A percentile compares a stretch with the other conserved stretches of the same genome.
These are phyloP conservation scores for Trichoderma harzianum DNA, from an alignment of 2,329 filamentous ascomycete genomes.

Conservation along the genomic window DNA sequence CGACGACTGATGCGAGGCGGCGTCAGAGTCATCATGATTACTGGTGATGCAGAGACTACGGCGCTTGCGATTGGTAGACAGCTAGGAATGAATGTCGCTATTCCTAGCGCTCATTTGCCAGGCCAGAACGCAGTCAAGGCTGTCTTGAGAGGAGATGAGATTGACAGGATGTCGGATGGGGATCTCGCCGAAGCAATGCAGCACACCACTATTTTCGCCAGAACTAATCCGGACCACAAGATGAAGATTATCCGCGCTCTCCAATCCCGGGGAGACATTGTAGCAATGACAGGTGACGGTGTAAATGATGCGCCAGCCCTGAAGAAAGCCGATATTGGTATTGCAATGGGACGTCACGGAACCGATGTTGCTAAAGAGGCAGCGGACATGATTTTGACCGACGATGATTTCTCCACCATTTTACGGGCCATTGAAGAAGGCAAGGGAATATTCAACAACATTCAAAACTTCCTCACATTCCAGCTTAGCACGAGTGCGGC, in stretches of 20 bases:
- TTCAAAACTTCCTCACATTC: conserved; percentile 98
- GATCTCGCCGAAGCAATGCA: conserved; percentile 82
- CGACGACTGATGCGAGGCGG: conserved; percentile 87
- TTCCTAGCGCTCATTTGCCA: conserved; percentile 47
- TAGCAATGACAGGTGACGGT: conserved; percentile 98
- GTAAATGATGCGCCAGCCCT: conserved; percentile 96
- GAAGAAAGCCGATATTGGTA: conserved; percentile 96
- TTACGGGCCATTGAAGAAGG: conserved; percentile 95
- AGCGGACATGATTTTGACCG: conserved; percentile 88
- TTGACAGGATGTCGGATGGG: conserved; percentile 86
- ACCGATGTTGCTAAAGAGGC: conserved; percentile 97
- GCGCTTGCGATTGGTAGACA: conserved; percentile 91
- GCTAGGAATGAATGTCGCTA: conserved; percentile 82
- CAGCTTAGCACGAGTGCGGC: conserved; percentile 96
- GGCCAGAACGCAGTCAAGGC: conserved; percentile 61
- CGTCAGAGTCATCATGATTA: conserved; percentile 98
- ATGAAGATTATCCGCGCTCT: conserved; percentile 93
- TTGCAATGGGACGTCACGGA: conserved; percentile 91
- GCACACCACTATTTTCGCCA: conserved; percentile 89
- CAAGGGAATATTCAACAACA: conserved; percentile 99
- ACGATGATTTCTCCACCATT: conserved; percentile 89
- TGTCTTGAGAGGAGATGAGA: conserved; percentile 82
- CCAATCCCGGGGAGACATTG: conserved; percentile 89
- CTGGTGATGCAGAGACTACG: conserved; percentile 91
- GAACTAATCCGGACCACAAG: conserved; percentile 96